Evolutionary conservation across 176 grass and related monocot genomes (phyloP).

Genomic region (Poa annua): DNA sequence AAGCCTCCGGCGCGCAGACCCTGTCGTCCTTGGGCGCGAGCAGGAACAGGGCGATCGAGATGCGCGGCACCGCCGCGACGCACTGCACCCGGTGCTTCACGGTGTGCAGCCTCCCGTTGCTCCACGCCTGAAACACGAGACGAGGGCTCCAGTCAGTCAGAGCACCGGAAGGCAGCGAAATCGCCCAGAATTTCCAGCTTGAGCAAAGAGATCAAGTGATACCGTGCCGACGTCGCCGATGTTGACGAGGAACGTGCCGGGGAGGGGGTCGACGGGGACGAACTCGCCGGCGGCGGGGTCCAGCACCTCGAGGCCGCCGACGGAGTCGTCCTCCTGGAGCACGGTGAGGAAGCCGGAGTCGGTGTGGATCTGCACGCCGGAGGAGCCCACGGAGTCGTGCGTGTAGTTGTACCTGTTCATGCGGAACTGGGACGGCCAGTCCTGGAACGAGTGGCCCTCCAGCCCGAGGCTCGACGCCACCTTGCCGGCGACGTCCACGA

Average conservation of each 20-base stretch:
- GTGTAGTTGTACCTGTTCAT: slow-evolving; percentile 89
- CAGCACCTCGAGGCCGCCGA: slow-evolving; percentile 77
- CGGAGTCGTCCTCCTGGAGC: slow-evolving; percentile 81
- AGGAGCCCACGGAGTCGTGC: slow-evolving; percentile 56
- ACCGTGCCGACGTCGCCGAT: slow-evolving; percentile 82
- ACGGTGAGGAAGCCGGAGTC: slow-evolving; percentile 83
- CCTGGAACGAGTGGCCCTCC: slow-evolving; percentile 48
- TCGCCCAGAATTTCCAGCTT: not conserved
- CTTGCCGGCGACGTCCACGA: slow-evolving; percentile 55
- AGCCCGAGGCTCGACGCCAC: slow-evolving; percentile 64
- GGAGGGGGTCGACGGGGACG: slow-evolving; percentile 50
- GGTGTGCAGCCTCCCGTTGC: slow-evolving; percentile 76
- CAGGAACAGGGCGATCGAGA: slow-evolving; percentile 84
- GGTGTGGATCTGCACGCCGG: slow-evolving; percentile 79
- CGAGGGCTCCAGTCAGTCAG: not conserved
- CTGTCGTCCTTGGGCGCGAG: slow-evolving; percentile 75
- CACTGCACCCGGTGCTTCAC: slow-evolving; percentile 83
- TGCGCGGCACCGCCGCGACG: slow-evolving; percentile 61
- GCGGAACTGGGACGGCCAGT: slow-evolving; percentile 81
- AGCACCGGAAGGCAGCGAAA: not conserved
- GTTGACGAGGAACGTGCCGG: slow-evolving; percentile 72
- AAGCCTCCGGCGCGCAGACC: slow-evolving; percentile 58
- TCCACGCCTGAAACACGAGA: slow-evolving; percentile 62
- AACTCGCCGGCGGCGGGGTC: slow-evolving; percentile 51
- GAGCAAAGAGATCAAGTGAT: not conserved